Percentiles rank a stretch among this genome's conserved stretches.
These are phyloP conservation scores for Chernovozyma aurita DNA, from an alignment of 1,139 yeast species.

Conservation along the genomic window DNA sequence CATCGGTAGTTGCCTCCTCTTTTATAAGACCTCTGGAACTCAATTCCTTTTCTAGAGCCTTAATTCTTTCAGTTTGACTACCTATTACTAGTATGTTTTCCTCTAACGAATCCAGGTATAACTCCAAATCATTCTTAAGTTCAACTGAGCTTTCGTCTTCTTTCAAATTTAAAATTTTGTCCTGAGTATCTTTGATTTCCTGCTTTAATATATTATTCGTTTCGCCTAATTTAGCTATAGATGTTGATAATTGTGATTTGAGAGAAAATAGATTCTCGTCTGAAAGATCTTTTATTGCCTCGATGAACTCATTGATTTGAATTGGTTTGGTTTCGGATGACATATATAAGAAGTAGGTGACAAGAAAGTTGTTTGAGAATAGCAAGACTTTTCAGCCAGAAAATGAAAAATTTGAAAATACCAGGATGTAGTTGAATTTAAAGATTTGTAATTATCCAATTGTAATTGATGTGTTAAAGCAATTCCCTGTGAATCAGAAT, in stretches of 20 bases:
- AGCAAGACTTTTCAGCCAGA: too few relatives aligned
- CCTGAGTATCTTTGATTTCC: slow-evolving; percentile 20
- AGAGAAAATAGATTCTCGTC: slow-evolving; percentile 25
- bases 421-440: too few relatives aligned
- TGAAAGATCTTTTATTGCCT: slow-evolving; percentile 31
- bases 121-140: slow-evolving; percentile 19
- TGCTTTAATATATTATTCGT: slow-evolving; percentile 26
- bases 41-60: slow-evolving; percentile 22
- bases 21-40: slow-evolving; percentile 17
- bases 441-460: too few relatives aligned
- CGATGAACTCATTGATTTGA: slow-evolving; percentile 21
- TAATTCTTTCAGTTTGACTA: slow-evolving; percentile 24
- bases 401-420: too few relatives aligned
- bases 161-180: slow-evolving; percentile 9
- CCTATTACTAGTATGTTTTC: slow-evolving; percentile 31
- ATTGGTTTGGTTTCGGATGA: slow-evolving; percentile 21
- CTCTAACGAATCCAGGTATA: slow-evolving; percentile 27
- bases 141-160: slow-evolving; percentile 8
- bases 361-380: too few relatives aligned
- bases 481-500: too few relatives aligned
- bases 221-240: slow-evolving; percentile 26
- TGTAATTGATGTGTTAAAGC: too few relatives aligned
- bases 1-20: neutral
- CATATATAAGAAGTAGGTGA: too few relatives aligned
- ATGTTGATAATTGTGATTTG: slow-evolving; percentile 21